Percentiles rank a stretch among this genome's conserved stretches.
These are phyloP conservation scores for Endocalyx cinctus DNA, from an alignment of 2,329 filamentous ascomycete genomes.

Conservation along the genomic window DNA sequence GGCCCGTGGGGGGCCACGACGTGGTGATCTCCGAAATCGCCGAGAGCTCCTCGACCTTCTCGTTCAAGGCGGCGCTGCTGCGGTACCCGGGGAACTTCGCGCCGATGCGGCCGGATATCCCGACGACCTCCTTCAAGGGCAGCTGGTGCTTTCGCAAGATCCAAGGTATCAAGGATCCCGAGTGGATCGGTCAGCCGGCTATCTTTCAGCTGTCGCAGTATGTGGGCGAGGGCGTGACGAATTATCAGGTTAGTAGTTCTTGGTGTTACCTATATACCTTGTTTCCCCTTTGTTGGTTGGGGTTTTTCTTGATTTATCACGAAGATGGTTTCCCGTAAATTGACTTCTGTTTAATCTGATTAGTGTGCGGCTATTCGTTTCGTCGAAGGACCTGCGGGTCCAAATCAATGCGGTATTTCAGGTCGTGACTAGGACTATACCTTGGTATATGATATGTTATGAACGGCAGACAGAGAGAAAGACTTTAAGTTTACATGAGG, in stretches of 20 bases:
- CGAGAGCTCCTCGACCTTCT: conserved; percentile 1
- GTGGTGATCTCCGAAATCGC: background rate
- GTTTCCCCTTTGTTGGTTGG: background rate
- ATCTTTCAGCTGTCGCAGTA: conserved; percentile 4
- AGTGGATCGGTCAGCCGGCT: conserved; percentile 1
- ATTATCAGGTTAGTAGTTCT: conserved; percentile 3
- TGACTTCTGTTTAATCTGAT: background rate
- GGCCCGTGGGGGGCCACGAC: conserved; percentile 2
- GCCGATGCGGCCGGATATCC: background rate
- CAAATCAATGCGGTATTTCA: too few species aligned
- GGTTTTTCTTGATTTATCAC: too few species aligned
- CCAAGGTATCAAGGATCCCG: background rate
- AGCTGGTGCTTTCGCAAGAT: background rate
- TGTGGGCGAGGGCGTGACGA: conserved; percentile 1
- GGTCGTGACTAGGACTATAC: too few species aligned
- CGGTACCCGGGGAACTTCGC: conserved; percentile 1
- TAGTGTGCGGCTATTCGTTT: conserved; percentile 1
- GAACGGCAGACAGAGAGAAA: too few species aligned
- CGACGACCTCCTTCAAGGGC: background rate
- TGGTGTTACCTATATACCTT: background rate
- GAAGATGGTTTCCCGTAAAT: background rate
- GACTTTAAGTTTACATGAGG: too few species aligned
- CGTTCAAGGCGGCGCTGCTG: conserved; percentile 1
- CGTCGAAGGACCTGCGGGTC: too few species aligned
- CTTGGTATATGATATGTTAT: too few species aligned